Base-by-base conservation (phyloP, 441 rosid species). In the Daphne laureola region DNA sequence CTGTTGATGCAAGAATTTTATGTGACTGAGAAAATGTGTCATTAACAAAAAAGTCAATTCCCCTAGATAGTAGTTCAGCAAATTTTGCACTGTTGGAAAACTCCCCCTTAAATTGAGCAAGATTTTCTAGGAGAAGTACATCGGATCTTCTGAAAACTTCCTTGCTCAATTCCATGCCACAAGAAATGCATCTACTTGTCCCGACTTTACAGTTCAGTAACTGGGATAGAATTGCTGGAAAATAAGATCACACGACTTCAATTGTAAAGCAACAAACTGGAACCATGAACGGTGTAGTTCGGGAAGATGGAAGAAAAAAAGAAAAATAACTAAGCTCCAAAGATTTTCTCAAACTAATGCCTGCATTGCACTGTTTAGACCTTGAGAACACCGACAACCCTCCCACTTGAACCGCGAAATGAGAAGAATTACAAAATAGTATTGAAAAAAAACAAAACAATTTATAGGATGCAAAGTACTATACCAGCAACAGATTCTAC, bases 1-100 rank as follows among this genome's bases (percentile, higher is more conserved):
- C 84, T 4, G 87, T 86, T 40, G 90, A 86, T 43, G 90, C 84
- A 62, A 82, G 86, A 56, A 78, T 62, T 74, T 73, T 82, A 61
- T 86, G 90, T 42, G 84, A 80, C 58, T 54, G 67, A 57, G 77
- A 73, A 70, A 86, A 80, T 6, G 74, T 72, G 61, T 86, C 94
- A 47, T 78, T 86, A 44, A 86, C 86, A 60, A 86, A 81, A 56
- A 86, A 71, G 74, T 86, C 90, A 52, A 83, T 81, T 65, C 73
- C 74, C 35, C 78, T 67, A 38, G 94, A 70, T 57, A 82, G 58
- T 16, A 68, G 55, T 54, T 77, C 65, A 42, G 86, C 73, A 38
- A 86, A 80, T 31, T 64, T 62, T 26, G 59, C 48, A 69, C 79
- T 70, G 71, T 86, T 80, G 56, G 80, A 76, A 73, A 66, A 77